Conservation (phyloP, 352 stramenopile genomes). For the Phytopythium chamaehyphon region DNA sequence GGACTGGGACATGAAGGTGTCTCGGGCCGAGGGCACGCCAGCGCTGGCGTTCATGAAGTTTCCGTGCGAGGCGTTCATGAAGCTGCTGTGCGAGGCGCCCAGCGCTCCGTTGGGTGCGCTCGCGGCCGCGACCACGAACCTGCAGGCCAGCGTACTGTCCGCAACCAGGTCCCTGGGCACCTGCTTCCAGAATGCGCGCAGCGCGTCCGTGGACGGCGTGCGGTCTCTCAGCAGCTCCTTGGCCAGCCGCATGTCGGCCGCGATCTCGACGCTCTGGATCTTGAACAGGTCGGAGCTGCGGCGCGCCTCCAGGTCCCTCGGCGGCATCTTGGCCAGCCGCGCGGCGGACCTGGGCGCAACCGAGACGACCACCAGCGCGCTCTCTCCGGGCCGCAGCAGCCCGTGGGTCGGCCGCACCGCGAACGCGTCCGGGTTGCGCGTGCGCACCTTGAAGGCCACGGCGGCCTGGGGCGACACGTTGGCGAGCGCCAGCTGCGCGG, state of each 20-base stretch:
- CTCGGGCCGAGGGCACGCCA: neutral
- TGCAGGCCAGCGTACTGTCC: conserved; percentile 64
- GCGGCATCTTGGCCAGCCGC: conserved; percentile 28
- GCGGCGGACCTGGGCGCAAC: conserved; percentile 25
- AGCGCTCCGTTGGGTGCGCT: neutral
- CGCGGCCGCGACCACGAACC: conserved; percentile 22
- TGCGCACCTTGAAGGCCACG: conserved; percentile 74
- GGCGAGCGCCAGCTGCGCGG: conserved; percentile 37
- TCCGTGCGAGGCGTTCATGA: neutral
- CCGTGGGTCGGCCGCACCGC: conserved; percentile 66
- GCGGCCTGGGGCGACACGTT: conserved; percentile 62
- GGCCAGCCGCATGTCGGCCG: conserved; percentile 37
- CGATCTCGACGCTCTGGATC: conserved; percentile 50
- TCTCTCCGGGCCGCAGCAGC: conserved; percentile 34
- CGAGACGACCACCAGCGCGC: conserved; percentile 33
- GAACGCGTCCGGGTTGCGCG: conserved; percentile 73
- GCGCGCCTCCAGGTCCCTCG: conserved; percentile 24
- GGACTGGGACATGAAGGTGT: conserved; percentile 3
- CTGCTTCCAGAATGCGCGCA: conserved; percentile 55
- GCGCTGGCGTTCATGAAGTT: neutral
- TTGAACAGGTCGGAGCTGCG: conserved; percentile 46
- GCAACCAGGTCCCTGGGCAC: conserved; percentile 45
- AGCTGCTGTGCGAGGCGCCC: conserved; percentile 3
- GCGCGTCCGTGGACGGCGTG: conserved; percentile 20
- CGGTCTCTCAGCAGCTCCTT: conserved; percentile 23